phyloP scores from a whole-genome alignment of 2,329 filamentous ascomycete species.

The Rhytidhysteron rufulum region DNA sequence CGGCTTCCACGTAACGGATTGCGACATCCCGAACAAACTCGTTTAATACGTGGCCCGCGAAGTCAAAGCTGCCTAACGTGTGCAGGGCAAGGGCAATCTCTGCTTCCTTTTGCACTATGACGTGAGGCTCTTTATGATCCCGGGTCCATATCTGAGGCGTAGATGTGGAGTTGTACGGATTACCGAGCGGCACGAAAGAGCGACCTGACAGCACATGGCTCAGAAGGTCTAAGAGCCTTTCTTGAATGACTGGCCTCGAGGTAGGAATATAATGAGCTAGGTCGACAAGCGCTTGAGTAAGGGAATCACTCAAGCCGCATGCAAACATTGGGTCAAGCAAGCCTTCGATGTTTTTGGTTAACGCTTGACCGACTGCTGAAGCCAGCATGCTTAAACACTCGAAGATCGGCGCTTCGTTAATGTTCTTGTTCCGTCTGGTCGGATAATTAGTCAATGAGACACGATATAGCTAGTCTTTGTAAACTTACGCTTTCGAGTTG shows the following conservation, averaged over 20 bases:
- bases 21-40: constrained; percentile 98
- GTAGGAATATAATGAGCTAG: constrained; percentile 99
- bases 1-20: constrained; percentile 95
- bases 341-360: constrained; percentile 98
- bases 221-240: constrained; percentile 88
- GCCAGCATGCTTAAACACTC: constrained; percentile 97
- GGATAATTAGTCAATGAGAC: constrained; percentile 19
- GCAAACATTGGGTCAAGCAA: constrained; percentile 94
- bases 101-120: constrained; percentile 73
- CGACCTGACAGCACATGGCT: constrained; percentile 91
- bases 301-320: constrained; percentile 86
- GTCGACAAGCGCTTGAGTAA: constrained; percentile 93
- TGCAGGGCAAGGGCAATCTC: constrained; percentile 92
- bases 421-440: constrained; percentile 50
- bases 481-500: constrained; percentile 66
- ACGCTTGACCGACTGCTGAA: constrained; percentile 88
- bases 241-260: constrained; percentile 88
- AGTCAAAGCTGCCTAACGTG: constrained; percentile 97
- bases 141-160: constrained; percentile 80
- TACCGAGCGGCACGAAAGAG: constrained; percentile 87
- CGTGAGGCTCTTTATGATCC: constrained; percentile 78
- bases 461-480: background rate
- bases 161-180: constrained; percentile 79
- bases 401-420: constrained; percentile 75
- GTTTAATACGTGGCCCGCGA: constrained; percentile 81